A percentile compares a stretch with the other conserved stretches of the same genome.
phyloP scores from a whole-genome alignment of 768 basidiomycete species.

The Pisolithus sp. region DNA sequence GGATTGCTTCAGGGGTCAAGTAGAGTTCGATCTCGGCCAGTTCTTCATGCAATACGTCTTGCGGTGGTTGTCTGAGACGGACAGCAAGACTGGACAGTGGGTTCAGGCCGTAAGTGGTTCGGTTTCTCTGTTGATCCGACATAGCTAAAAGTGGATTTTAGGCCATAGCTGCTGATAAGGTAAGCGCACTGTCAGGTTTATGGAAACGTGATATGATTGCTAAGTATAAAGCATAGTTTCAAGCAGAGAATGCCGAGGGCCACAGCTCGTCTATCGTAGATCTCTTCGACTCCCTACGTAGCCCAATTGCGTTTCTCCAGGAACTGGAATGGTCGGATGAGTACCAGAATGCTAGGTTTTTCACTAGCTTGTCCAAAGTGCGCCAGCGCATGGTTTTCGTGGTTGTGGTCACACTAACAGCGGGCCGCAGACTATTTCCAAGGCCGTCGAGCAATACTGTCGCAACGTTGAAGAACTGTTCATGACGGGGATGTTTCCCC shows the following conservation, averaged over 20 bases:
- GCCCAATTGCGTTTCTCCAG: constrained; percentile 82
- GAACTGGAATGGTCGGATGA: constrained; percentile 90
- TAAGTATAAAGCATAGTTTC: constrained; percentile 42
- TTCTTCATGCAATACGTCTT: constrained; percentile 88
- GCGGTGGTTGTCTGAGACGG: constrained; percentile 85
- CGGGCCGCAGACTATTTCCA: constrained; percentile 70
- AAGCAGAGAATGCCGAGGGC: constrained; percentile 71
- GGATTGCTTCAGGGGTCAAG: constrained; percentile 36
- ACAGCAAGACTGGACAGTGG: constrained; percentile 89
- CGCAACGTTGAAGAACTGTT: constrained; percentile 82
- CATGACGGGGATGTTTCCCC: constrained; percentile 92
- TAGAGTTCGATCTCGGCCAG: constrained; percentile 61
- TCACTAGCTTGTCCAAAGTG: constrained; percentile 85
- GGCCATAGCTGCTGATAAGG: constrained; percentile 83
- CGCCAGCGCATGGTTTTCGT: neutral
- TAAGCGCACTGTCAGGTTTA: constrained; percentile 25
- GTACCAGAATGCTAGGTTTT: constrained; percentile 84
- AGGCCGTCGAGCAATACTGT: constrained; percentile 90
- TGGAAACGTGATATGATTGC: neutral
- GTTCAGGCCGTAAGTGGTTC: constrained; percentile 70
- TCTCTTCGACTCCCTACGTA: constrained; percentile 88
- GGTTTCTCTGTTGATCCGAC: neutral
- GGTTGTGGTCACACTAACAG: neutral
- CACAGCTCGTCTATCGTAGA: constrained; percentile 98
- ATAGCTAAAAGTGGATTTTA: constrained; percentile 23